Percentiles rank a stretch among this genome's conserved stretches.
Conservation (phyloP, 768 basidiomycete species). For the Rhizopogon salebrosus region DNA sequence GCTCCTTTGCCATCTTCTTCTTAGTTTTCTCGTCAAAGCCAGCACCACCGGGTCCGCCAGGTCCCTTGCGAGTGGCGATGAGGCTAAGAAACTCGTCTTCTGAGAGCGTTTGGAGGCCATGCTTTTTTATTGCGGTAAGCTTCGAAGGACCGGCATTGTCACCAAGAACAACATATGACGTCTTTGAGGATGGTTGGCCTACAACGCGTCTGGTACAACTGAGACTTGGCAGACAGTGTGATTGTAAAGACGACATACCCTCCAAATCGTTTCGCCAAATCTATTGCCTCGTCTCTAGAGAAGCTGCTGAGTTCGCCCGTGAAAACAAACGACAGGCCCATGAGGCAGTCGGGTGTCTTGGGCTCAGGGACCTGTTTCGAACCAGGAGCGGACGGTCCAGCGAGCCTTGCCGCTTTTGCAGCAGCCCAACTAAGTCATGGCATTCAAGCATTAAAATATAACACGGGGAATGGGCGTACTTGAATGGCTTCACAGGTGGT, state of each 20-base stretch:
- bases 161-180: slow-evolving; percentile 85
- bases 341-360: slow-evolving; percentile 78
- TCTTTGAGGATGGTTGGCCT: slow-evolving; percentile 82
- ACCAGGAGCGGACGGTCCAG: slow-evolving; percentile 53
- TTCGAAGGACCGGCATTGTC: slow-evolving; percentile 86
- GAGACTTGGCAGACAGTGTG: not conserved
- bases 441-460: not conserved
- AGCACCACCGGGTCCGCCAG: slow-evolving; percentile 30
- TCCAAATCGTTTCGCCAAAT: slow-evolving; percentile 89
- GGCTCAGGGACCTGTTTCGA: slow-evolving; percentile 59
- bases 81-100: slow-evolving; percentile 87
- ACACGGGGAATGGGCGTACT: slow-evolving; percentile 11
- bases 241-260: slow-evolving; percentile 50
- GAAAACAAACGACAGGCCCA: slow-evolving; percentile 89
- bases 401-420: slow-evolving; percentile 54
- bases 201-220: slow-evolving; percentile 70
- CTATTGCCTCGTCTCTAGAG: slow-evolving; percentile 80
- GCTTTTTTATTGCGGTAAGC: slow-evolving; percentile 80
- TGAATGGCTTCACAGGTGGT: slow-evolving; percentile 14
- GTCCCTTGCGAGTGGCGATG: slow-evolving; percentile 66
- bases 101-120: slow-evolving; percentile 64
- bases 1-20: slow-evolving; percentile 79
- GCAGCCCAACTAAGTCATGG: slow-evolving; percentile 38
- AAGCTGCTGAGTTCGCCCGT: slow-evolving; percentile 89
- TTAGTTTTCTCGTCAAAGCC: slow-evolving; percentile 71